phyloP scores from a whole-genome alignment of 2,329 filamentous ascomycete species.

The Nannizziopsis arthrosporioides region DNA sequence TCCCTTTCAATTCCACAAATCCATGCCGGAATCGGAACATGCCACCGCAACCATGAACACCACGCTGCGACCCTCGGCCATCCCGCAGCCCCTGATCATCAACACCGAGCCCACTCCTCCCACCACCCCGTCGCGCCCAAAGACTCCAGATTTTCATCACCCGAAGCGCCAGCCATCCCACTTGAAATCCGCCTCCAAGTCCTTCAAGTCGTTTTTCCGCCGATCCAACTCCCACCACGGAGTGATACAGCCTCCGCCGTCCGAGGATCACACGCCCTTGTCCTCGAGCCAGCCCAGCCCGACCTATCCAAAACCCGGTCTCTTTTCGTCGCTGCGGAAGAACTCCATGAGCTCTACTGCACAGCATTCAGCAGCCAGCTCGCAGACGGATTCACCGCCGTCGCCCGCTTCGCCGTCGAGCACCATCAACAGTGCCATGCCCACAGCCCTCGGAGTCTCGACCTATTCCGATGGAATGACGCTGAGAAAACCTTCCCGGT shows the following conservation, averaged over 20 bases:
- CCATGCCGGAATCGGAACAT: constrained; percentile 1
- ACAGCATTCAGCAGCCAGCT: constrained; percentile 27
- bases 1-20: background rate
- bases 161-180: constrained; percentile 11
- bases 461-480: constrained; percentile 9
- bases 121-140: constrained; percentile 7
- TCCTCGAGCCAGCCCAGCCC: constrained; percentile 2
- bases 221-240: constrained; percentile 5
- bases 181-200: constrained; percentile 16
- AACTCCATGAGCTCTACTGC: constrained; percentile 30
- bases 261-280: background rate
- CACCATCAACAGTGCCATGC: constrained; percentile 20
- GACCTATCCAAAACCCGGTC: background rate
- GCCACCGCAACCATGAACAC: constrained; percentile 8
- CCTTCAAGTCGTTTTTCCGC: constrained; percentile 20
- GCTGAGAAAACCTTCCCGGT: constrained; percentile 14
- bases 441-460: constrained; percentile 9
- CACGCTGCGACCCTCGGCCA: constrained; percentile 8
- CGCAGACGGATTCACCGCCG: constrained; percentile 28
- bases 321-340: constrained; percentile 13
- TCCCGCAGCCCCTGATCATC: constrained; percentile 14
- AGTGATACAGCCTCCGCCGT: background rate
- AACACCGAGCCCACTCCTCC: constrained; percentile 15
- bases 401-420: constrained; percentile 27
- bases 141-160: constrained; percentile 3